Evolutionary conservation across 2,329 filamentous ascomycete species (phyloP).

Genomic region (Cercospora beticola): DNA sequence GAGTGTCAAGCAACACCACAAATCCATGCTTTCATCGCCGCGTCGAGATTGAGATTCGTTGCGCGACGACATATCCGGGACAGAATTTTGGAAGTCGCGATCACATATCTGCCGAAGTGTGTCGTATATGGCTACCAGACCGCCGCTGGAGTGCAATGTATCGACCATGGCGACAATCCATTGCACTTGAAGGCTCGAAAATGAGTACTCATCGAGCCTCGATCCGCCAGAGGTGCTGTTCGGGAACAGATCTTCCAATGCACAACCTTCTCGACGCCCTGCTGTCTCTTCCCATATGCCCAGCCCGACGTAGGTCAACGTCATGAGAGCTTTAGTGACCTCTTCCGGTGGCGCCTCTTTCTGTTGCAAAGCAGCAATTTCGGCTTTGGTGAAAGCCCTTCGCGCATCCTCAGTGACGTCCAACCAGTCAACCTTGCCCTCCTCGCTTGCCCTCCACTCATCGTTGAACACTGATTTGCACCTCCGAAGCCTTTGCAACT

Average conservation of each 20-base stretch:
- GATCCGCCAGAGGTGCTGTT: conserved; percentile 31
- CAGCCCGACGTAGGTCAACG: conserved; percentile 48
- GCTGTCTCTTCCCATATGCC: conserved; percentile 54
- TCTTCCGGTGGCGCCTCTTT: conserved; percentile 36
- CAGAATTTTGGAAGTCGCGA: conserved; percentile 28
- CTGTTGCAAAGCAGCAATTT: conserved; percentile 40
- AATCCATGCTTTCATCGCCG: conserved; percentile 40
- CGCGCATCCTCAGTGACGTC: conserved; percentile 59
- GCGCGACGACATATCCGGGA: conserved; percentile 25
- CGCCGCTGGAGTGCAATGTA: conserved; percentile 43
- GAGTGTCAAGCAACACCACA: conserved; percentile 52
- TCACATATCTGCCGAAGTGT: conserved; percentile 38
- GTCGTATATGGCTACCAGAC: conserved; percentile 44
- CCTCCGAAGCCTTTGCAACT: conserved; percentile 74
- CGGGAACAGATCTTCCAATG: conserved; percentile 31
- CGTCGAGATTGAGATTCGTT: conserved; percentile 31
- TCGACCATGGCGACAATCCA: conserved; percentile 48
- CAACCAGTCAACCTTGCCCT: conserved; percentile 61
- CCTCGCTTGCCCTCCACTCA: conserved; percentile 58
- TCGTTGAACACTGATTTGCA: conserved; percentile 75
- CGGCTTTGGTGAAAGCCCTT: conserved; percentile 56
- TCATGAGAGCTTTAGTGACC: conserved; percentile 41
- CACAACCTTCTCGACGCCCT: conserved; percentile 37
- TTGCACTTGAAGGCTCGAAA: conserved; percentile 45
- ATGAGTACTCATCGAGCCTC: conserved; percentile 35